Evolutionary conservation across 129 eudicot species (phyloP).

Genomic region (Logfia minima): DNA sequence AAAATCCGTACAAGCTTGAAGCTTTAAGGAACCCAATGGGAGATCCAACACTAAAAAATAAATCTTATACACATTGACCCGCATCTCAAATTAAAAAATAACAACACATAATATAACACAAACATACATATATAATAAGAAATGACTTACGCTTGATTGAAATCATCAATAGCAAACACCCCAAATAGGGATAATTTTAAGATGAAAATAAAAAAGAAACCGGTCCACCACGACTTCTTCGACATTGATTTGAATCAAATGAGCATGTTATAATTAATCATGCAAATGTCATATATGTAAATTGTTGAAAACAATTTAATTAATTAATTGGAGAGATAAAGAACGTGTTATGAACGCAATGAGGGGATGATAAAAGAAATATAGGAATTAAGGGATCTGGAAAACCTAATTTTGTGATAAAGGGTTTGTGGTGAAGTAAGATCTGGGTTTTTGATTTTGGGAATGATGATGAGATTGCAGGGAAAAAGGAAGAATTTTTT

Average conservation of each 20-base stretch:
- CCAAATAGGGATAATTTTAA: slow-evolving; percentile 40
- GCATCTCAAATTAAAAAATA: not conserved
- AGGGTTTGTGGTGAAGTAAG: slow-evolving; percentile 37
- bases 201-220: slow-evolving; percentile 27
- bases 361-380: slow-evolving; percentile 7
- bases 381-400: slow-evolving; percentile 21
- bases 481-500: not conserved
- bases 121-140: slow-evolving; percentile 8
- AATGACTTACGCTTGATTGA: slow-evolving; percentile 78
- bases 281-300: slow-evolving; percentile 37
- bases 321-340: not conserved
- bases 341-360: slow-evolving; percentile 1
- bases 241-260: slow-evolving; percentile 45
- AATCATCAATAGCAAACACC: slow-evolving; percentile 57
- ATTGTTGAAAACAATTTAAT: not conserved
- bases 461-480: slow-evolving; percentile 28
- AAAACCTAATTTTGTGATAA: slow-evolving; percentile 21
- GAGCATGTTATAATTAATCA: slow-evolving; percentile 15
- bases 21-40: not conserved
- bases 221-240: slow-evolving; percentile 45
- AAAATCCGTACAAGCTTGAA: not conserved
- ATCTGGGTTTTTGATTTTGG: slow-evolving; percentile 31
- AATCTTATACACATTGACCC: slow-evolving; percentile 7
- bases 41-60: not conserved
- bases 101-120: not conserved